Evolutionary conservation across 768 basidiomycete species (phyloP).

Genomic region (Clavaria fumosa): DNA sequence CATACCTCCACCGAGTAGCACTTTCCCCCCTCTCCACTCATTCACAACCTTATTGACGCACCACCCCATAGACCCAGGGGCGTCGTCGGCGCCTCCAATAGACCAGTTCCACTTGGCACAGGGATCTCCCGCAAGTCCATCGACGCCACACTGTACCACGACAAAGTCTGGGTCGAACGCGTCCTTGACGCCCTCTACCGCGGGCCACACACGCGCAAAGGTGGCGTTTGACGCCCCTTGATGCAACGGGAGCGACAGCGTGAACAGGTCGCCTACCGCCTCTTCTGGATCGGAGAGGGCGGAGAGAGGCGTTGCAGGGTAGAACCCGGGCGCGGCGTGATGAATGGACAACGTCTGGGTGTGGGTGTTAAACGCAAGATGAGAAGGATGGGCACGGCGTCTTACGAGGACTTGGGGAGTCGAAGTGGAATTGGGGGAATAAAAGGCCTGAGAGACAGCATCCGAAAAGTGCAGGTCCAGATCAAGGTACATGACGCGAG

Average conservation of each 20-base stretch:
- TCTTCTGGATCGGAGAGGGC: constrained; percentile 25
- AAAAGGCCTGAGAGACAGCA: constrained; percentile 69
- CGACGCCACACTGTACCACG: constrained; percentile 76
- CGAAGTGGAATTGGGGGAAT: constrained; percentile 21
- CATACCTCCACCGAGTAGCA: constrained; percentile 67
- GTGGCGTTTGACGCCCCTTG: constrained; percentile 55
- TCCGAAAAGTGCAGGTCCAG: constrained; percentile 88
- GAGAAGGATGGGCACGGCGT: background rate
- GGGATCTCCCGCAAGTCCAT: constrained; percentile 77
- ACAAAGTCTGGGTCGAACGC: constrained; percentile 64
- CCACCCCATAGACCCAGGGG: constrained; percentile 52
- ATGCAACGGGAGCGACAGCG: constrained; percentile 65
- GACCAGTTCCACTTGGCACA: constrained; percentile 62
- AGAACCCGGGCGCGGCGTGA: constrained; percentile 72
- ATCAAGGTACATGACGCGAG: constrained; percentile 80
- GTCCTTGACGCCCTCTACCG: constrained; percentile 42
- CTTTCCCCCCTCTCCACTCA: constrained; percentile 43
- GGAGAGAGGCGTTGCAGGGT: constrained; percentile 45
- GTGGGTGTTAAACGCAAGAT: constrained; percentile 4
- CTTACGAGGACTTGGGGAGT: constrained; percentile 34
- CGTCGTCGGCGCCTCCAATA: constrained; percentile 26
- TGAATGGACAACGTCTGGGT: constrained; percentile 70
- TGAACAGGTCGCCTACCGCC: constrained; percentile 38
- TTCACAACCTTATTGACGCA: constrained; percentile 35
- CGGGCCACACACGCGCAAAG: constrained; percentile 46